Evolutionary conservation across 2,329 filamentous ascomycete genomes (phyloP), one percentile per base, ranked within the genome.

Genomic region (Dothistroma septosporum): DNA sequence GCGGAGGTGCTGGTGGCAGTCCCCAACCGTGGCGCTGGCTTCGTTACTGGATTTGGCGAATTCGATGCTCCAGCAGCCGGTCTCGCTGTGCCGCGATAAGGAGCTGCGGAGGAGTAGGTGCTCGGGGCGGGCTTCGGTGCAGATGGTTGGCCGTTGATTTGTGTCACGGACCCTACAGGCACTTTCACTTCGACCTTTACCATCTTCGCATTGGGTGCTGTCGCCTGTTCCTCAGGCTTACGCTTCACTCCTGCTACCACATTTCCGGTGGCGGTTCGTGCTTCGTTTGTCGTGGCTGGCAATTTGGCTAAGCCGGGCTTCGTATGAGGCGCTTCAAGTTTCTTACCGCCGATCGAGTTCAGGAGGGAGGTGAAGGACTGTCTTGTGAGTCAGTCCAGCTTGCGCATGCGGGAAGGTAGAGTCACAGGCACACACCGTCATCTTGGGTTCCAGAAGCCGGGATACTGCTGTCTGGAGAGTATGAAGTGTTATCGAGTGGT

Each of bases 211-310:
- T 71, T 70, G 9, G 72, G 64, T 50, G 68, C 62, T 55, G 73
- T 68, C 32, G 74, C 75, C 55, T 69, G 65, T 65, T 75, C 70
- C 59, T 79, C 71, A 66, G 73, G 64, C 58, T 73, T 73, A 54
- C 74, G 67, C 66, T 75, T 73, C 48, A 72, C 61, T 31, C 70
- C 69, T 50, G 71, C 67, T 24, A 66, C 66, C 1, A 68, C 64
- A 64, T 71, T 69, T 57, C 58, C 68, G 5, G 69, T 49, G 11
- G 60, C 61, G n/a, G 64, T 64, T 48, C 64, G 64, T 24, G 61
- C 57, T 47, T 50, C 55, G 55, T 64, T 64, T 66, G 57, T 64
- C 61, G 53, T 59, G 56, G 56, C 64, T 61, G 52, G 60, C 50
- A 53, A 63, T 57, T 50, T 55, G 47, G 57, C 58, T 28, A 19